These are phyloP conservation scores for Starmerella apicola DNA, from an alignment of 805 yeast genomes.

Conservation along the genomic window DNA sequence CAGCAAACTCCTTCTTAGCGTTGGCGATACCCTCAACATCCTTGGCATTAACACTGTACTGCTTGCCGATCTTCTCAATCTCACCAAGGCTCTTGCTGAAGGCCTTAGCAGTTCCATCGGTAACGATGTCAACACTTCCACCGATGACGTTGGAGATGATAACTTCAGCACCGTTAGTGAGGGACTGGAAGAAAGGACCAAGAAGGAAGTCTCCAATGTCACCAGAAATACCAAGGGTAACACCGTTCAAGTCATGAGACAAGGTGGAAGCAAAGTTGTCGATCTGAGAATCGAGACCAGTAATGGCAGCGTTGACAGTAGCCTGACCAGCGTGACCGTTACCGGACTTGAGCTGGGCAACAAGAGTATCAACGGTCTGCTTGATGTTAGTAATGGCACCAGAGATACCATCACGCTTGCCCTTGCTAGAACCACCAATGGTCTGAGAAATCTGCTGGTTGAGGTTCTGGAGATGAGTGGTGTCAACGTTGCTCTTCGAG, in stretches of 20 bases:
- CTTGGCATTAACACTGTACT: constrained; percentile 10
- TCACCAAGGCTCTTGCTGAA: constrained; percentile 17
- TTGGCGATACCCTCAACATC: constrained; percentile 8
- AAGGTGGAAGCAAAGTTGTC: constrained; percentile 24
- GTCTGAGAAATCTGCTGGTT: constrained; percentile 15
- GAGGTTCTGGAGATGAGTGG: constrained; percentile 12
- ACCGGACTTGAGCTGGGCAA: constrained; percentile 11
- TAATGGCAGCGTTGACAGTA: constrained; percentile 19
- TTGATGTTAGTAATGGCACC: constrained; percentile 18
- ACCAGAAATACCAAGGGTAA: constrained; percentile 22
- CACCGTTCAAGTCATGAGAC: constrained; percentile 11
- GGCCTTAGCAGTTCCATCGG: constrained; percentile 22
- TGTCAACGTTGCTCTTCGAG: constrained; percentile 15
- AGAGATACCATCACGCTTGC: constrained; percentile 7
- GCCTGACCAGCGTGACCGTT: constrained; percentile 22
- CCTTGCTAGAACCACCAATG: constrained; percentile 6
- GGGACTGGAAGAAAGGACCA: constrained; percentile 24
- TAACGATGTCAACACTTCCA: constrained; percentile 21
- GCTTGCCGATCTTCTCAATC: constrained; percentile 18
- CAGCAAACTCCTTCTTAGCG: constrained; percentile 16
- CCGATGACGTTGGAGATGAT: constrained; percentile 22
- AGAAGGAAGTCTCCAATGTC: constrained; percentile 21
- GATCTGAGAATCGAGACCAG: constrained; percentile 27
- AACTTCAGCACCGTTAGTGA: constrained; percentile 27
- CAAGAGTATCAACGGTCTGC: constrained; percentile 19